Base-by-base conservation (phyloP, 208 protist species). In the Tritrichomonas foetus region DNA sequence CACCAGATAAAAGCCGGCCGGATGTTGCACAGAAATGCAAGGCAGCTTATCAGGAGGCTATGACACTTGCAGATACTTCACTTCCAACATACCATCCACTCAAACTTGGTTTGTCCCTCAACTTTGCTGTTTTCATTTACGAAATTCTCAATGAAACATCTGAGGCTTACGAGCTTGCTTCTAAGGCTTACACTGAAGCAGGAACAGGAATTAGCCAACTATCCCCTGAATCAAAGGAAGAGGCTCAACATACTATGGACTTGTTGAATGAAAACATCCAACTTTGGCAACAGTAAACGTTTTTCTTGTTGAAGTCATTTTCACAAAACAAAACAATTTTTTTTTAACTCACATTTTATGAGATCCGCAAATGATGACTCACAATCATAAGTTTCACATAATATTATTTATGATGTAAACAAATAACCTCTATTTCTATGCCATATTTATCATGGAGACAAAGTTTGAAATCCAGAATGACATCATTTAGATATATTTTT, bases 71-170 rank as follows among this genome's bases (percentile, higher is more conserved):
- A 13, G 33, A 78, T 36, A 78, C 69, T 47, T 78, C 69, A 78
- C 25, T 78, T 1, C 69, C 69, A 47, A 44, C 69, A 44, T 78
- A 78, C 20, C 69, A 78, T 44, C 69, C 69, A 78, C 69, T 78
- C 20, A 36, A 25, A 78, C 36, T 78, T 44, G 69, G 69, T 78
- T 44, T 78, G 5, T 36, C 33, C 20, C 69, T 78, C 20, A 78
- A 78, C 36, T 78, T 78, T 44, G 69, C 69, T 78, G 69, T 78
- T 78, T 78, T 78, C 36, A 78, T 78, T 78, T 78, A 78, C 69
- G 69, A 78, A 78, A 78, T 78, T 47, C 36, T 78, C 3, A 20
- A 20, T 20, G 69, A 78, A 25, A 78, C 69, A 27, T 36, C 69
- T 47, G 69, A 78, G 44, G 69, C 69, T 78, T 44, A 78, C 20